A percentile compares a stretch with the other conserved stretches of the same genome.
Evolutionary conservation across 225 moss, liverwort and hornwort genomes (phyloP).

Genomic region (Physcomitrium patens): DNA sequence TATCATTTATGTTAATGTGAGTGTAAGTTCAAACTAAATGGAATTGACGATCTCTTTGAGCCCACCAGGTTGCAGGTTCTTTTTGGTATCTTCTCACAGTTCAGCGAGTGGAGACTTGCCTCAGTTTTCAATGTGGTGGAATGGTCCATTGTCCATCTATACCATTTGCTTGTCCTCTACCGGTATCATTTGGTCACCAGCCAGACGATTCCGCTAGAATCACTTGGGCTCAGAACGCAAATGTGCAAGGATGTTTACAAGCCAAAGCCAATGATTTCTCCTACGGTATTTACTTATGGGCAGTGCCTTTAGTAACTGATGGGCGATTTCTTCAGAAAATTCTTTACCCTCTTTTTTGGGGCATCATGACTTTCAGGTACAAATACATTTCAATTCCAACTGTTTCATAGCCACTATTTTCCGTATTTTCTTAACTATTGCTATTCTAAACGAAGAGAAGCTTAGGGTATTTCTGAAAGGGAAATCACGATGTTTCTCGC

Average conservation of each 20-base stretch:
- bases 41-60: neutral
- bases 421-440: no score
- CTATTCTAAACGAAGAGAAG: no score
- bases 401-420: neutral
- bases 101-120: conserved; percentile 56
- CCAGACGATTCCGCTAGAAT: conserved; percentile 25
- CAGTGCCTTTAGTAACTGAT: conserved; percentile 55
- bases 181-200: conserved; percentile 44
- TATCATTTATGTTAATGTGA: neutral
- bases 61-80: conserved; percentile 63
- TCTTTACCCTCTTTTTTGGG: conserved; percentile 71
- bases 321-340: conserved; percentile 44
- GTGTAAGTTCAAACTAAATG: neutral
- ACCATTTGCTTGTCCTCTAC: conserved; percentile 50
- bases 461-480: no score
- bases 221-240: conserved; percentile 50
- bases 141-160: conserved; percentile 30
- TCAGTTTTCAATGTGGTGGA: conserved; percentile 35
- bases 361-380: conserved; percentile 73
- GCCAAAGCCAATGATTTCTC: conserved; percentile 32
- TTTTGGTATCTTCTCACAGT: conserved; percentile 70
- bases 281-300: conserved; percentile 62
- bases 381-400: neutral
- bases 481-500: no score
- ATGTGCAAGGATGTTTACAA: conserved; percentile 27